These are phyloP conservation scores for Colletotrichum plurivorum DNA, from an alignment of 2,329 filamentous ascomycete genomes.

Conservation along the genomic window DNA sequence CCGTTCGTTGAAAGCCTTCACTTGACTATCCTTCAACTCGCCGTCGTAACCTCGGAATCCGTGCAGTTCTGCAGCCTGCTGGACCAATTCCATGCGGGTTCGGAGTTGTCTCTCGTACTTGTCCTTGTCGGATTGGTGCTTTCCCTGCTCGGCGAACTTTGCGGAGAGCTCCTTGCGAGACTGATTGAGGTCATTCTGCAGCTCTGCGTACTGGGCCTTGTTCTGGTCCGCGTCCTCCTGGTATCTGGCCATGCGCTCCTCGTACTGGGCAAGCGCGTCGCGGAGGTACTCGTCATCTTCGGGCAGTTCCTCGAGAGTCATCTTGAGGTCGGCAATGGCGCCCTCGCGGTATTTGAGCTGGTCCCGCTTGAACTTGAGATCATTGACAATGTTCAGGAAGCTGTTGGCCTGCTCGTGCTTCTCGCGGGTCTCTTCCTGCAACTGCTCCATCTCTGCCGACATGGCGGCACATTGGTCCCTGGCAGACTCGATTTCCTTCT, in stretches of 20 bases:
- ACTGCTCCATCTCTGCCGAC: slow-evolving; percentile 72
- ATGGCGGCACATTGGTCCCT: slow-evolving; percentile 71
- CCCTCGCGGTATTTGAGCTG: slow-evolving; percentile 79
- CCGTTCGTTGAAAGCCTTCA: slow-evolving; percentile 82
- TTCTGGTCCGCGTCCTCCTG: slow-evolving; percentile 74
- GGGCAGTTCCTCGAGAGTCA: slow-evolving; percentile 81
- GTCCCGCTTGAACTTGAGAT: slow-evolving; percentile 82
- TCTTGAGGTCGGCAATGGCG: slow-evolving; percentile 78
- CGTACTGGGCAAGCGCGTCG: slow-evolving; percentile 81
- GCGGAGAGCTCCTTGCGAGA: slow-evolving; percentile 62
- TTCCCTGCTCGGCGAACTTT: slow-evolving; percentile 78
- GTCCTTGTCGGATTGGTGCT: slow-evolving; percentile 87
- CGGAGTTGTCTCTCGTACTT: slow-evolving; percentile 86
- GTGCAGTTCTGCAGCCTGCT: slow-evolving; percentile 81
- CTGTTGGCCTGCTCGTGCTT: slow-evolving; percentile 81
- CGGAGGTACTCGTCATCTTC: slow-evolving; percentile 85
- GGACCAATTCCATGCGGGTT: slow-evolving; percentile 80
- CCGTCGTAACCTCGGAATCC: slow-evolving; percentile 88
- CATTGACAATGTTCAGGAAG: slow-evolving; percentile 81
- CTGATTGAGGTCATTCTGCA: slow-evolving; percentile 65
- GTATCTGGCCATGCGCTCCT: slow-evolving; percentile 78
- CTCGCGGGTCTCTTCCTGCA: slow-evolving; percentile 70
- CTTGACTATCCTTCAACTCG: slow-evolving; percentile 79
- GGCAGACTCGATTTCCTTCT: slow-evolving; percentile 75
- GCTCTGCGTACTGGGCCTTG: slow-evolving; percentile 74